phyloP scores from a whole-genome alignment of 345 rosid genomes.

The Gossypium rotundifolium region DNA sequence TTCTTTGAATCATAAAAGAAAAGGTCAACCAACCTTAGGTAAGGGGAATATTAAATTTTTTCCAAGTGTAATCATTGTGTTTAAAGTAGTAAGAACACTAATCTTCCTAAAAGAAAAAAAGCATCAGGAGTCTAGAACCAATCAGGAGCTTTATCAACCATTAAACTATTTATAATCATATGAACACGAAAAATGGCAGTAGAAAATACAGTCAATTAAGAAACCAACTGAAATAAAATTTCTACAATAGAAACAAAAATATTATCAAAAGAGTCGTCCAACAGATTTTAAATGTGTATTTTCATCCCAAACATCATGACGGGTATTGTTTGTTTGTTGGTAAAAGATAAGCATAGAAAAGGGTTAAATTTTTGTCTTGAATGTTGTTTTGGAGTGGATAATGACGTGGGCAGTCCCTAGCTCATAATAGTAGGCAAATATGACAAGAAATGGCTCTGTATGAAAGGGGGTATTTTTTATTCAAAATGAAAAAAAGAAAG shows the following conservation, averaged over 20 bases:
- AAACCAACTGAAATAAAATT: background rate
- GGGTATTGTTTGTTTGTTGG: conserved; percentile 15
- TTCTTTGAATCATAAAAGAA: background rate
- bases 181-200: background rate
- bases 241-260: conserved; percentile 1
- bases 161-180: background rate
- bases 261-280: background rate
- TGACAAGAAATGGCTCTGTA: conserved; percentile 14
- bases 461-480: conserved; percentile 12
- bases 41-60: background rate
- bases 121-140: conserved; percentile 10
- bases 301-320: conserved; percentile 11
- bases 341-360: conserved; percentile 7
- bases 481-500: conserved; percentile 6
- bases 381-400: conserved; percentile 13
- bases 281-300: background rate
- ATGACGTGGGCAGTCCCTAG: conserved; percentile 5
- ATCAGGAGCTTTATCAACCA: background rate
- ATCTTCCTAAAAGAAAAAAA: background rate
- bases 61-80: conserved; percentile 11
- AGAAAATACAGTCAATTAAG: background rate
- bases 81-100: conserved; percentile 11
- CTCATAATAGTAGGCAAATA: background rate
- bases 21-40: conserved; percentile 1
- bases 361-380: conserved; percentile 28